These are phyloP conservation scores for Globisporangium mamillatum DNA, from an alignment of 352 stramenopile genomes.

Conservation along the genomic window DNA sequence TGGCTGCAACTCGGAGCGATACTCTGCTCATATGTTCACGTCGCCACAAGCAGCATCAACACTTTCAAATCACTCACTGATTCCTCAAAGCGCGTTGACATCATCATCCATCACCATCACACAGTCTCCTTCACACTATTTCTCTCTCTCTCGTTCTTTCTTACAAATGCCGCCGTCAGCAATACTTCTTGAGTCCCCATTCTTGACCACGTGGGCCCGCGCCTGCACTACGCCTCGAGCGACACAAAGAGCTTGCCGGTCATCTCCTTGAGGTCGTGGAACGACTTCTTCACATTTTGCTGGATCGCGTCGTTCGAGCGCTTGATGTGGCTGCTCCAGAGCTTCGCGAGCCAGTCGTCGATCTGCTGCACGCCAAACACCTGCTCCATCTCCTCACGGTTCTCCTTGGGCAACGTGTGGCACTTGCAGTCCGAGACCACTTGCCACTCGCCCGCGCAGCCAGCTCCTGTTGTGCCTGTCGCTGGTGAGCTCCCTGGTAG, in stretches of 20 bases:
- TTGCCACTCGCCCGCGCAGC: constrained; percentile 50
- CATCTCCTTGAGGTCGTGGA: constrained; percentile 57
- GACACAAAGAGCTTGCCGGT: constrained; percentile 52
- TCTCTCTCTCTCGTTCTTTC: background rate
- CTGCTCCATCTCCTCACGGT: constrained; percentile 57
- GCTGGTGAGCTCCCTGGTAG: background rate
- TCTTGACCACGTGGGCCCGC: background rate
- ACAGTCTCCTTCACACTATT: background rate
- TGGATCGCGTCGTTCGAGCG: constrained; percentile 28
- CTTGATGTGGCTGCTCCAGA: constrained; percentile 44
- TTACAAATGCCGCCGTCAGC: background rate
- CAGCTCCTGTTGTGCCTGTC: background rate
- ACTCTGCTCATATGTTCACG: background rate
- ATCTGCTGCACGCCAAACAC: constrained; percentile 55
- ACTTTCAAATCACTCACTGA: background rate
- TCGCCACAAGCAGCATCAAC: background rate
- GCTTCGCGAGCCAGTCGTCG: constrained; percentile 61
- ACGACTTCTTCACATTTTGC: constrained; percentile 51
- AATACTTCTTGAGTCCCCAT: background rate
- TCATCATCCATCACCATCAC: background rate
- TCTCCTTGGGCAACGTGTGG: constrained; percentile 53
- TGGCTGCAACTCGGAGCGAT: background rate
- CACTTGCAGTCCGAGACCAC: constrained; percentile 66
- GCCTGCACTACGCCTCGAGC: constrained; percentile 4
- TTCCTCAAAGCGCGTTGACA: background rate